These are phyloP conservation scores for Berberis thunbergii DNA, from an alignment of 164 flowering plant genomes.

Conservation along the genomic window DNA sequence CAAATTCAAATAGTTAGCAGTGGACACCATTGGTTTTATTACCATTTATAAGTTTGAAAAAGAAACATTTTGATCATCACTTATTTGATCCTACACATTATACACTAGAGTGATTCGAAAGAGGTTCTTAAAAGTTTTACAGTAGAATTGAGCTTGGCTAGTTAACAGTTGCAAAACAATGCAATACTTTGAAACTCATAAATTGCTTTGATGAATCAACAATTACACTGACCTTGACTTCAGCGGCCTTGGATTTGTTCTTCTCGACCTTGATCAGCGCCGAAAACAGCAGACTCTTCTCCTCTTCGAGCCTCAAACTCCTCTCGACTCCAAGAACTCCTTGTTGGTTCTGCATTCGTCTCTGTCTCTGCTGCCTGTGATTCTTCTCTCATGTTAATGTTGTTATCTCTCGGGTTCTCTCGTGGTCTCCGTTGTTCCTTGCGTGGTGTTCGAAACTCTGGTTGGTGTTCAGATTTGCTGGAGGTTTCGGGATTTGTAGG, in stretches of 20 bases:
- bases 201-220: neutral
- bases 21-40: too few relatives aligned
- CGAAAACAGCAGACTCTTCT: conserved; percentile 53
- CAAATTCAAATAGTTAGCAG: too few relatives aligned
- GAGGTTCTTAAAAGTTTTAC: too few relatives aligned
- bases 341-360: conserved; percentile 12
- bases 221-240: conserved; percentile 61
- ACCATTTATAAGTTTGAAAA: too few relatives aligned
- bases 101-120: too few relatives aligned
- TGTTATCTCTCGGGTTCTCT: neutral
- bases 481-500: conserved; percentile 26
- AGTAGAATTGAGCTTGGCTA: too few relatives aligned
- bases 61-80: too few relatives aligned
- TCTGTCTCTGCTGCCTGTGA: conserved; percentile 1
- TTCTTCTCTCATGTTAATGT: too few relatives aligned
- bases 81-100: too few relatives aligned
- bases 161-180: too few relatives aligned
- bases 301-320: conserved; percentile 24
- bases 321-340: conserved; percentile 47
- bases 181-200: neutral
- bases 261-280: conserved; percentile 48
- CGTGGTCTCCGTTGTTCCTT: neutral
- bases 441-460: neutral
- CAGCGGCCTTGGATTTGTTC: conserved; percentile 40
- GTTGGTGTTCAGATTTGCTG: neutral